Percentiles rank a stretch among this genome's conserved stretches.
Conservation (phyloP, 345 rosid species). For the Limnanthes douglasii region DNA sequence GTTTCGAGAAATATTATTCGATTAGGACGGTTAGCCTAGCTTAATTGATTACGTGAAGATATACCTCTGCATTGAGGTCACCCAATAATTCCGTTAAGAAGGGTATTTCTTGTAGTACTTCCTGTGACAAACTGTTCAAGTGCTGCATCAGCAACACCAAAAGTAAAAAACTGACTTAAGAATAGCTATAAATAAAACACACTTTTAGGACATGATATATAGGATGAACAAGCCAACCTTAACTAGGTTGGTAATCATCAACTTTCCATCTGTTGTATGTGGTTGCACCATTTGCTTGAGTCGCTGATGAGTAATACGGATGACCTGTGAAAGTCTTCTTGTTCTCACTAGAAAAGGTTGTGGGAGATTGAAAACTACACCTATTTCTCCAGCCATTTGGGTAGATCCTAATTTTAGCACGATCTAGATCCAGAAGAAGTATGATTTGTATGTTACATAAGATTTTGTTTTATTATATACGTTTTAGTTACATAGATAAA, state of each 20-base stretch:
- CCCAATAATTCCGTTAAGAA: constrained; percentile 35
- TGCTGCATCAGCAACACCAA: too few species aligned
- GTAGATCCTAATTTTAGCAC: constrained; percentile 53
- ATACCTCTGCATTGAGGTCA: constrained; percentile 38
- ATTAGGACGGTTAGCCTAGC: background rate
- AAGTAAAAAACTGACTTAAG: too few species aligned
- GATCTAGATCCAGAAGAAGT: constrained; percentile 18
- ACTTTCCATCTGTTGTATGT: constrained; percentile 48
- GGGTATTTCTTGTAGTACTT: constrained; percentile 48
- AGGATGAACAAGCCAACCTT: too few species aligned
- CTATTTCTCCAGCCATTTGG: constrained; percentile 83
- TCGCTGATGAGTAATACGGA: constrained; percentile 60
- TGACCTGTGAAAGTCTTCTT: constrained; percentile 74
- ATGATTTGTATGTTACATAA: background rate
- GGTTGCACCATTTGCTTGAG: constrained; percentile 73
- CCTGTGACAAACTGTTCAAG: too few species aligned
- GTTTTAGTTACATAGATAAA: background rate
- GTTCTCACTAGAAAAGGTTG: constrained; percentile 77
- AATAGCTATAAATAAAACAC: too few species aligned
- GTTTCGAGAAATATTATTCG: background rate
- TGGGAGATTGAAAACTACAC: constrained; percentile 80
- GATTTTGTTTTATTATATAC: background rate
- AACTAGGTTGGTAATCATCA: constrained; percentile 41
- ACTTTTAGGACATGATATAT: too few species aligned
- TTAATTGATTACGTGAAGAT: constrained; percentile 1